A percentile compares a stretch with the other conserved stretches of the same genome.
These are phyloP conservation scores for Boletus sp. DNA, from an alignment of 768 basidiomycete genomes.

Conservation along the genomic window DNA sequence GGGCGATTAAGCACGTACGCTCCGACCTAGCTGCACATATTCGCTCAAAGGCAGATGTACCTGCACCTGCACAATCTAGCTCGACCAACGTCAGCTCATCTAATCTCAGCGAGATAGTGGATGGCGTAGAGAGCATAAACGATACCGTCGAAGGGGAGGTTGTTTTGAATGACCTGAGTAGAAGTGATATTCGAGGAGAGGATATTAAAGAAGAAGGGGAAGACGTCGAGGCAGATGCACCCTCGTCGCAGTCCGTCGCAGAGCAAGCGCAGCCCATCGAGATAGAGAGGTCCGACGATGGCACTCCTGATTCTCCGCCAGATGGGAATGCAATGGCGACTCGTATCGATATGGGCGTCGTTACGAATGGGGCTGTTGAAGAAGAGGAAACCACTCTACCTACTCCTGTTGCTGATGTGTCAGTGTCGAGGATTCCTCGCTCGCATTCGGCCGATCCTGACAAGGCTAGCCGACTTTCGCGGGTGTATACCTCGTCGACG, in stretches of 20 bases:
- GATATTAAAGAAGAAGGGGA: conserved; percentile 29
- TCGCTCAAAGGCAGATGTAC: conserved; percentile 34
- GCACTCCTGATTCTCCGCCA: conserved; percentile 10
- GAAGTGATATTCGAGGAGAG: conserved; percentile 18
- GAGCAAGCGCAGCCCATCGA: conserved; percentile 16
- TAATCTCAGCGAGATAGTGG: conserved; percentile 33
- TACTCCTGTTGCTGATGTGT: conserved; percentile 39
- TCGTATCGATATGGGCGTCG: conserved; percentile 20
- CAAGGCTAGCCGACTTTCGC: conserved; percentile 54
- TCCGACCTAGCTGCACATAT: conserved; percentile 79
- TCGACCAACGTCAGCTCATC: conserved; percentile 28
- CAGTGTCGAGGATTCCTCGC: conserved; percentile 54
- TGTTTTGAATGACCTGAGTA: conserved; percentile 13
- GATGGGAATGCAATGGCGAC: conserved; percentile 5
- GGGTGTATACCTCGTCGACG: conserved; percentile 55
- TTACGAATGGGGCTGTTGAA: conserved; percentile 22
- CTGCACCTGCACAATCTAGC: conserved; percentile 22
- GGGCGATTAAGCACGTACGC: conserved; percentile 83
- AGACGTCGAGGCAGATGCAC: conserved; percentile 10
- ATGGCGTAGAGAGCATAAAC: conserved; percentile 30
- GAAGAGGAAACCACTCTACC: conserved; percentile 30
- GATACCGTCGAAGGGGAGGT: conserved; percentile 25
- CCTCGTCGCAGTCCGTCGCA: conserved; percentile 1
- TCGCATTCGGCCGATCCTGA: conserved; percentile 83
- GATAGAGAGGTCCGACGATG: conserved; percentile 25